These are phyloP conservation scores for Arachis stenosperma DNA, from an alignment of 306 rosid species.

Conservation along the genomic window DNA sequence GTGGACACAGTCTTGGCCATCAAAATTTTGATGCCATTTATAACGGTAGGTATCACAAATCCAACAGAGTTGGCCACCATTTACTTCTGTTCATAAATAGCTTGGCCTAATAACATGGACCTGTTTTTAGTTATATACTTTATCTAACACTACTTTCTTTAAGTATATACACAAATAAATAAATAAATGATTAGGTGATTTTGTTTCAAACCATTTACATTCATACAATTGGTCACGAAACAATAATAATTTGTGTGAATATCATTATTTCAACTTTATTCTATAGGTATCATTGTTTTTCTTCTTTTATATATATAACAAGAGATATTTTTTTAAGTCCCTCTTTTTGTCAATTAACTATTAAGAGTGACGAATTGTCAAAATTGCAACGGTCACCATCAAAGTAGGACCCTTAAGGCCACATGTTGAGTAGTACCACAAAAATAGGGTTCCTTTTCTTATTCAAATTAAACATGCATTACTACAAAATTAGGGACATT, in stretches of 20 bases:
- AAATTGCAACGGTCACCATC: constrained; percentile 63
- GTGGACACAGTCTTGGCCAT: constrained; percentile 45
- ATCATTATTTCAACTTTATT: constrained; percentile 5
- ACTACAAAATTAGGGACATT: constrained; percentile 24
- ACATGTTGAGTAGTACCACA: constrained; percentile 49
- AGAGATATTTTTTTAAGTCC: constrained; percentile 20
- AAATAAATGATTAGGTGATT: background rate
- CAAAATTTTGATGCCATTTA: constrained; percentile 60
- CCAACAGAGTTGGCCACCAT: constrained; percentile 72
- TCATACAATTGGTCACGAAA: background rate
- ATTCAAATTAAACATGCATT: background rate
- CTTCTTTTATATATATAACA: background rate
- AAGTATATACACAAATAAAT: background rate
- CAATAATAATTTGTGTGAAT: background rate
- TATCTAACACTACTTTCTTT: constrained; percentile 10
- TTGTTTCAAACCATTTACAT: background rate
- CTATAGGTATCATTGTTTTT: background rate
- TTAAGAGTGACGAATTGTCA: constrained; percentile 40
- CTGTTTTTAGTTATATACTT: constrained; percentile 22
- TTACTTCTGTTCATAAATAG: constrained; percentile 81
- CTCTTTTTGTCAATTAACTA: constrained; percentile 18
- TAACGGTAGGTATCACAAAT: constrained; percentile 68
- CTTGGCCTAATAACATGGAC: constrained; percentile 62
- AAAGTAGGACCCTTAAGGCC: constrained; percentile 60
- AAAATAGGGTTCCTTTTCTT: constrained; percentile 31